Percentiles rank a stretch among this genome's conserved stretches.
phyloP scores from a whole-genome alignment of 306 rosid species.

The Datisca glomerata region DNA sequence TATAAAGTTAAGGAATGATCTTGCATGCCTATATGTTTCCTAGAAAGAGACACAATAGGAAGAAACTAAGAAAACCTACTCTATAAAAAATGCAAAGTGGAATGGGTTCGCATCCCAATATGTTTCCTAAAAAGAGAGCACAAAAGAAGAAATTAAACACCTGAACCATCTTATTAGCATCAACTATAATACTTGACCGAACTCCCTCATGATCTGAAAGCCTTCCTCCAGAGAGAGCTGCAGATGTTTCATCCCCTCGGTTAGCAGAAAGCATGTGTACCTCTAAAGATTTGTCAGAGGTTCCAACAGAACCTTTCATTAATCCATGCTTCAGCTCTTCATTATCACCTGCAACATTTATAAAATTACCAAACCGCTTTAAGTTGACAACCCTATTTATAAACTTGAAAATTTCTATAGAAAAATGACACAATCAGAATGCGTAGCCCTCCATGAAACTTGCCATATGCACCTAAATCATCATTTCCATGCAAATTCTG shows the following conservation, averaged over 20 bases:
- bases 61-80: no score
- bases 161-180: constrained; percentile 52
- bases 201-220: constrained; percentile 57
- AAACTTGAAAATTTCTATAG: no score
- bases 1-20: no score
- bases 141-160: constrained; percentile 14
- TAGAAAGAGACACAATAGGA: no score
- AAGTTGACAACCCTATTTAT: constrained; percentile 13
- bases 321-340: constrained; percentile 12
- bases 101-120: no score
- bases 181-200: constrained; percentile 31
- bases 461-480: no score
- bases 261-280: constrained; percentile 9
- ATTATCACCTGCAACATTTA: constrained; percentile 8
- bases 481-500: no score
- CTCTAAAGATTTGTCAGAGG: constrained; percentile 8
- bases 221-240: constrained; percentile 15
- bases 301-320: not conserved
- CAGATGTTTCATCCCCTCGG: constrained; percentile 11
- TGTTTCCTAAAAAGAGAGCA: constrained; percentile 3
- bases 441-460: no score
- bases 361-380: constrained; percentile 36
- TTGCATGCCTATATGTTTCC: no score
- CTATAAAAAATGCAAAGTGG: no score
- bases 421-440: no score